Percentiles rank a stretch among this genome's conserved stretches.
phyloP scores from a whole-genome alignment of 441 rosid species.

The Jatropha multifida region DNA sequence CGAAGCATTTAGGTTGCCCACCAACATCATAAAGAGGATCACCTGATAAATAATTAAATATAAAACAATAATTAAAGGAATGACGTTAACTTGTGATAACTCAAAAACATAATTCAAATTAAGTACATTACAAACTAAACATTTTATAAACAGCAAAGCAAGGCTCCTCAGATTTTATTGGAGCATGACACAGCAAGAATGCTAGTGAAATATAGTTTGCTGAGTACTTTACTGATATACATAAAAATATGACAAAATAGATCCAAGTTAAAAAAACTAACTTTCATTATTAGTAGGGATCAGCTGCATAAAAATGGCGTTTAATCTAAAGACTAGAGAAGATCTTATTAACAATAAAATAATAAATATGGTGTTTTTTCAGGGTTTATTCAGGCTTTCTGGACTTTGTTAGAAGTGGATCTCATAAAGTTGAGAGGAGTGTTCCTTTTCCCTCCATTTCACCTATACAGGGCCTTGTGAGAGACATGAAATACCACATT shows the following conservation, averaged over 20 bases:
- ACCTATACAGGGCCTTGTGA: too few relatives aligned
- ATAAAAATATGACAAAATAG: background rate
- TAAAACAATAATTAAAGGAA: background rate
- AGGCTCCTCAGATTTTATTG: background rate
- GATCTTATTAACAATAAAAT: too few relatives aligned
- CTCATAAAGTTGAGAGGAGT: too few relatives aligned
- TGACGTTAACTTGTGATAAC: background rate
- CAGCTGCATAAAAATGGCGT: background rate
- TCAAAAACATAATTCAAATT: background rate
- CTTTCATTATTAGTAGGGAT: background rate
- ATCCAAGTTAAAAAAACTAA: background rate
- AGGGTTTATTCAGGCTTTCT: too few relatives aligned
- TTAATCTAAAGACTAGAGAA: too few relatives aligned
- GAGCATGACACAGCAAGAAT: background rate
- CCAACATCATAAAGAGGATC: conserved; percentile 79
- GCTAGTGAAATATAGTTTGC: background rate
- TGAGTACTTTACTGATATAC: background rate
- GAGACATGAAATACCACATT: background rate
- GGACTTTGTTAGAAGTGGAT: too few relatives aligned
- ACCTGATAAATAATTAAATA: background rate
- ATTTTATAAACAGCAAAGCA: background rate
- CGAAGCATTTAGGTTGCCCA: conserved; percentile 62
- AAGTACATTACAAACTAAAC: too few relatives aligned
- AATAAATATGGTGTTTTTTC: too few relatives aligned
- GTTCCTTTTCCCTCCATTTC: background rate